Conservation (phyloP, 2,329 filamentous ascomycete genomes). For the Neopestalotiopsis sp. region DNA sequence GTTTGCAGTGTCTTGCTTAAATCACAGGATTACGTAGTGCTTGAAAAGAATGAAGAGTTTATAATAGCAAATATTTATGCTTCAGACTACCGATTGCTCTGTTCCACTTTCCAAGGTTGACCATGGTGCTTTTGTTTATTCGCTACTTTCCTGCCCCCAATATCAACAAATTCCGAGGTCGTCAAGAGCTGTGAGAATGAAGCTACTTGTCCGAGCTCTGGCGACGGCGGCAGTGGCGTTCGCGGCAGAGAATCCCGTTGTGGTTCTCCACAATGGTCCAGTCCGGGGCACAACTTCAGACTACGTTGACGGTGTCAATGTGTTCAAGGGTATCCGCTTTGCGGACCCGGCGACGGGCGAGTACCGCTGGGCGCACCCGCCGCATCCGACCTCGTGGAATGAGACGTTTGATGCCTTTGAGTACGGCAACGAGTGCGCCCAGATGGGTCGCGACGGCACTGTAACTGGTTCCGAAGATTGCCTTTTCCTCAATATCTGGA, state of each 20-base stretch:
- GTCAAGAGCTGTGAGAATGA: not conserved
- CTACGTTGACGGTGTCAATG: slow-evolving; percentile 27
- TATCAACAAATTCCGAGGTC: not conserved
- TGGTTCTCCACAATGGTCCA: slow-evolving; percentile 17
- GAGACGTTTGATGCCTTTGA: slow-evolving; percentile 24
- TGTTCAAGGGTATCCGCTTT: slow-evolving; percentile 35
- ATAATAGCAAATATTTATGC: not conserved
- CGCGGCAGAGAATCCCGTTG: not conserved
- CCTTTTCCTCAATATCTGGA: slow-evolving; percentile 30
- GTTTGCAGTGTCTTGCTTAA: no score
- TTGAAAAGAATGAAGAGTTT: no score
- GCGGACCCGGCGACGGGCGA: slow-evolving; percentile 26
- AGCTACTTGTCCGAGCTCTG: not conserved
- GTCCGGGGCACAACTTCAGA: slow-evolving; percentile 29
- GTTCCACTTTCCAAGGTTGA: not conserved
- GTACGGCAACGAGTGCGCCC: slow-evolving; percentile 32
- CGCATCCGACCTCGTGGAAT: slow-evolving; percentile 21
- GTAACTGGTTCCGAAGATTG: slow-evolving; percentile 26
- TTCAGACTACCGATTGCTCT: not conserved
- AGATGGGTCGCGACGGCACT: slow-evolving; percentile 23
- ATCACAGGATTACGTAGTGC: no score
- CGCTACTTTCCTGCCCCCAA: not conserved
- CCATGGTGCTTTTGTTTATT: not conserved
- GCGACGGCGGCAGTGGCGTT: not conserved
- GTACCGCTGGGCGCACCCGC: slow-evolving; percentile 25